Percentiles rank a stretch among this genome's conserved stretches.
Conservation (phyloP, 352 stramenopile species). For the Peronosclerospora sorghi region DNA sequence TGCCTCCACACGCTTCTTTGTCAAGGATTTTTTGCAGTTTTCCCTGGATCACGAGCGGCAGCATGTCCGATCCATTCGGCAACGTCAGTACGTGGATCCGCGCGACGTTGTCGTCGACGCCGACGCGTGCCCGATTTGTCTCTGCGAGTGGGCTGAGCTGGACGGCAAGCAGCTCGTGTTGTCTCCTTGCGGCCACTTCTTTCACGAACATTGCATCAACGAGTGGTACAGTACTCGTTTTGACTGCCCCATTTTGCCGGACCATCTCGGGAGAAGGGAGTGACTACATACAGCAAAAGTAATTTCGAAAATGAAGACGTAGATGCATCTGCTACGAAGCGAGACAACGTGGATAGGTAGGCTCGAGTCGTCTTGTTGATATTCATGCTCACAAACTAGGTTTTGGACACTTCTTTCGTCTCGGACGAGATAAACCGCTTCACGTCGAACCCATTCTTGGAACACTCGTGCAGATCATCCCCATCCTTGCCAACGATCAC, state of each 20-base stretch:
- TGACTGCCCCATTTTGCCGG: constrained; percentile 82
- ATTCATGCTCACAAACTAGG: background rate
- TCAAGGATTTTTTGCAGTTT: constrained; percentile 82
- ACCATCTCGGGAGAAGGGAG: constrained; percentile 57
- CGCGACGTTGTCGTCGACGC: constrained; percentile 73
- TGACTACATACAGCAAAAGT: constrained; percentile 7
- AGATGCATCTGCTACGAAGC: constrained; percentile 1
- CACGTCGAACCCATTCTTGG: constrained; percentile 28
- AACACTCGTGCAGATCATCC: constrained; percentile 28
- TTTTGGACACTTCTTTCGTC: background rate
- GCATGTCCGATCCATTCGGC: constrained; percentile 67
- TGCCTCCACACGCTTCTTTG: constrained; percentile 44
- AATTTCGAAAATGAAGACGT: constrained; percentile 4
- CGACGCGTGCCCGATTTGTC: constrained; percentile 71
- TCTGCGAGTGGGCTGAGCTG: constrained; percentile 75
- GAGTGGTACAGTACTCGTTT: constrained; percentile 84
- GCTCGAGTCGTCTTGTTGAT: constrained; percentile 6
- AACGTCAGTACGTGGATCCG: constrained; percentile 79
- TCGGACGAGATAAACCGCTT: constrained; percentile 22
- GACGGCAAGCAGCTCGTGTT: constrained; percentile 76
- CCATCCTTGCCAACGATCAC: constrained; percentile 63
- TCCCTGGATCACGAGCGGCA: constrained; percentile 70
- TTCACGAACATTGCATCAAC: constrained; percentile 84
- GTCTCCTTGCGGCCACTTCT: constrained; percentile 75
- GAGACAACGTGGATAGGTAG: too few species aligned